Conservation (phyloP, 2,329 filamentous ascomycete genomes). For the Ilyonectria mors-panacis region DNA sequence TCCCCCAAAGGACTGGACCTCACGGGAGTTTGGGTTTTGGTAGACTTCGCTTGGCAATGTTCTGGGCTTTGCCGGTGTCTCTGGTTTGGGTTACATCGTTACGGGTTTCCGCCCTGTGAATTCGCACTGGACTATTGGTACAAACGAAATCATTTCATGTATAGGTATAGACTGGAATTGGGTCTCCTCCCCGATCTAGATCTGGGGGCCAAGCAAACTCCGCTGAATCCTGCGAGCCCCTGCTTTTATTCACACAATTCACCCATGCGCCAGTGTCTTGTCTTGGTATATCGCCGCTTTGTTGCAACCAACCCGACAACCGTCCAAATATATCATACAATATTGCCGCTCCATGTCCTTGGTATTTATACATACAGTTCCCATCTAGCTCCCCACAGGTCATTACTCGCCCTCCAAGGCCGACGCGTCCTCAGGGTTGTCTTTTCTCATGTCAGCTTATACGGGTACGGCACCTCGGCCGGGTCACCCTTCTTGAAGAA, state of each 20-base stretch:
- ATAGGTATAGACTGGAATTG: slow-evolving; percentile 25
- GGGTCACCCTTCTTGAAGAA: slow-evolving; percentile 78
- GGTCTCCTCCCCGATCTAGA: slow-evolving; percentile 15
- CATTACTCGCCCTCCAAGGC: not conserved
- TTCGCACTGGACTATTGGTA: not conserved
- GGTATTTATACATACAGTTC: not conserved
- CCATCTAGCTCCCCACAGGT: not conserved
- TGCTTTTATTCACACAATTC: slow-evolving; percentile 9
- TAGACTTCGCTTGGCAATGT: slow-evolving; percentile 38
- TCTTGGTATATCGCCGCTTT: not conserved
- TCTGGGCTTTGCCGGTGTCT: slow-evolving; percentile 4
- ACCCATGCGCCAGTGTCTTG: slow-evolving; percentile 14
- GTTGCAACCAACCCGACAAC: not conserved
- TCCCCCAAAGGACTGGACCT: slow-evolving; percentile 36
- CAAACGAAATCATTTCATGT: slow-evolving; percentile 13
- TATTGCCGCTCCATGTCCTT: not conserved
- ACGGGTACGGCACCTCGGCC: slow-evolving; percentile 80
- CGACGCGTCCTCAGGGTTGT: not conserved
- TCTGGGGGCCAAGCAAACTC: slow-evolving; percentile 10
- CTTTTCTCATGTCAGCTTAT: slow-evolving; percentile 55
- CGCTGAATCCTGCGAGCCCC: slow-evolving; percentile 16
- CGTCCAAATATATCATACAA: slow-evolving; percentile 32
- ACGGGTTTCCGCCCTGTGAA: not conserved
- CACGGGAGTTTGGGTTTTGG: slow-evolving; percentile 50
- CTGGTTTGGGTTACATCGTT: not conserved